A percentile compares a stretch with the other conserved stretches of the same genome.
Evolutionary conservation across 192 early-diverging fungal species (phyloP).

Genomic region (Obelidium mucronatum): DNA sequence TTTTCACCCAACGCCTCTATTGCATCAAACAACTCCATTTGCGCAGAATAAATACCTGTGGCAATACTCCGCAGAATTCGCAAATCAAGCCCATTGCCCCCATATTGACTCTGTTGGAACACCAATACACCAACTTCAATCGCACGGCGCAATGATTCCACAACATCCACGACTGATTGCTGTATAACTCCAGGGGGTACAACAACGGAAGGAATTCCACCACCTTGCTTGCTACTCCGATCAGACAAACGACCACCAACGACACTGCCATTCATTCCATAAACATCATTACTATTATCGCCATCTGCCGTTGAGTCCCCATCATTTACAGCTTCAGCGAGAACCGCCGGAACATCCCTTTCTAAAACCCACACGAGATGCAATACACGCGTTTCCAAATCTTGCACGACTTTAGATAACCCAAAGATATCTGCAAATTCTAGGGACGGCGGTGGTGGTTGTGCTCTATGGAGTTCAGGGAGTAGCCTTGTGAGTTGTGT

Average conservation of each 20-base stretch:
- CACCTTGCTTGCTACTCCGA: background rate
- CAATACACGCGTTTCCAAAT: too few relatives aligned
- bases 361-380: too few relatives aligned
- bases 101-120: background rate
- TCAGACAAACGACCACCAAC: background rate
- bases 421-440: too few relatives aligned
- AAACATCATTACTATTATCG: too few relatives aligned
- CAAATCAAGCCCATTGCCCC: background rate
- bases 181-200: background rate
- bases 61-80: background rate
- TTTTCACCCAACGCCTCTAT: conserved; percentile 3
- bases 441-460: too few relatives aligned
- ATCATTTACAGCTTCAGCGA: too few relatives aligned
- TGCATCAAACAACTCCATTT: conserved; percentile 28
- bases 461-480: too few relatives aligned
- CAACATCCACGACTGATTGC: conserved; percentile 1
- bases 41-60: background rate
- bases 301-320: too few relatives aligned
- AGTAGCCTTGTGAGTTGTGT: too few relatives aligned
- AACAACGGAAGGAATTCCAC: background rate
- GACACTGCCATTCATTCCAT: too few relatives aligned
- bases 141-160: background rate
- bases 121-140: background rate
- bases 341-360: too few relatives aligned
- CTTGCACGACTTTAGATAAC: too few relatives aligned